These are phyloP conservation scores for Asterionellopsis glacialis DNA, from an alignment of 108 stramenopile genomes.

Conservation along the genomic window DNA sequence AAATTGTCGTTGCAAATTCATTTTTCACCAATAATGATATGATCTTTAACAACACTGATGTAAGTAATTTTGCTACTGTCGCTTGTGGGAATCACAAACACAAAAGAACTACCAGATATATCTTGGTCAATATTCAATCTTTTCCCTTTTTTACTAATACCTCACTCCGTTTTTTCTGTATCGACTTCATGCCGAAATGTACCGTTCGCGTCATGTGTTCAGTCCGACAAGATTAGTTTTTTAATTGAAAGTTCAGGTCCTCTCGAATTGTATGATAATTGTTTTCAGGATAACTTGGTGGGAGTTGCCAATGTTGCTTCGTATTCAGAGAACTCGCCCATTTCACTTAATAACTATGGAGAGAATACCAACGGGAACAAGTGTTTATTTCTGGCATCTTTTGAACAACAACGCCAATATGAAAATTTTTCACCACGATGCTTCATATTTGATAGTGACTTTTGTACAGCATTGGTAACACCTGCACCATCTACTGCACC, in stretches of 20 bases:
- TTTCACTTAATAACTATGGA: not conserved
- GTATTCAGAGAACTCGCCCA: slow-evolving; percentile 5
- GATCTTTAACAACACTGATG: slow-evolving; percentile 2
- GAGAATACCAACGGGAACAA: not conserved
- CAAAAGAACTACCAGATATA: too few species aligned
- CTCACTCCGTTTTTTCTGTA: not conserved
- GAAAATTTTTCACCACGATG: not conserved
- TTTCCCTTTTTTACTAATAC: not conserved
- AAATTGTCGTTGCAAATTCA: not conserved
- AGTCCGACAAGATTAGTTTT: slow-evolving; percentile 10
- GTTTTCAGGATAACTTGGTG: slow-evolving; percentile 34
- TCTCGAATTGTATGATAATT: slow-evolving; percentile 12
- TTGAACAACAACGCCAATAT: not conserved
- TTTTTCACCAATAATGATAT: not conserved
- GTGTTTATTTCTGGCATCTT: not conserved
- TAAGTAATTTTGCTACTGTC: not conserved
- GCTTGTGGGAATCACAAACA: not conserved
- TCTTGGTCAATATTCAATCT: too few species aligned
- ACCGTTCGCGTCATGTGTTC: too few species aligned
- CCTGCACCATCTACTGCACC: not conserved
- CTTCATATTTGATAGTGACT: slow-evolving; percentile 2
- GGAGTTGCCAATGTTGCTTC: slow-evolving; percentile 28
- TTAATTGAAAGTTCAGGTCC: slow-evolving; percentile 37
- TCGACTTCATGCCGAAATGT: too few species aligned
- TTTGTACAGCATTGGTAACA: not conserved